phyloP scores from a whole-genome alignment of 139 green algal species.

The Coelastrella sp. region DNA sequence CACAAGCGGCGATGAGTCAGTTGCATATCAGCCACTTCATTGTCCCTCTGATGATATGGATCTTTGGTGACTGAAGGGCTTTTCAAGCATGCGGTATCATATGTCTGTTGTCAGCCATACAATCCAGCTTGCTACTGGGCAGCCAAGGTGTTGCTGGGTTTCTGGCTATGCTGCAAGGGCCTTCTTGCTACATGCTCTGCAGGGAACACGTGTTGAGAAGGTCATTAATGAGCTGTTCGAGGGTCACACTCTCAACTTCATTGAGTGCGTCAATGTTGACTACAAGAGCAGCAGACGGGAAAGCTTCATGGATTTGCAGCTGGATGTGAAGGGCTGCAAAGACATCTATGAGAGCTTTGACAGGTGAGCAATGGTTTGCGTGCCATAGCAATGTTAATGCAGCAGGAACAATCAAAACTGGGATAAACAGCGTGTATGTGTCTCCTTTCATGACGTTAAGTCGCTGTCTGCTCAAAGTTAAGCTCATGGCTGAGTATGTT shows the following conservation, averaged over 20 bases:
- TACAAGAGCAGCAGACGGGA: conserved; percentile 86
- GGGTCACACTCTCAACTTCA: conserved; percentile 89
- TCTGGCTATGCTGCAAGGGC: background rate
- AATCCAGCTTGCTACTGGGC: background rate
- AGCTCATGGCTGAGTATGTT: too few species aligned
- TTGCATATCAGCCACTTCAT: too few species aligned
- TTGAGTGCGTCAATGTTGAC: conserved; percentile 96
- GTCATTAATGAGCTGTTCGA: conserved; percentile 96
- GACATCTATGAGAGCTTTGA: conserved; percentile 87
- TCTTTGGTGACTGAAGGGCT: too few species aligned
- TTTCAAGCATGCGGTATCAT: too few species aligned
- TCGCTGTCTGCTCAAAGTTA: too few species aligned
- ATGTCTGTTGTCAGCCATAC: too few species aligned
- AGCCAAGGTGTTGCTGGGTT: background rate
- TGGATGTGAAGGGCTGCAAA: conserved; percentile 96
- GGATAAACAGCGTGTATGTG: too few species aligned
- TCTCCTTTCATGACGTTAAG: too few species aligned
- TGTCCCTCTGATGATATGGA: too few species aligned
- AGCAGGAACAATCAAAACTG: too few species aligned
- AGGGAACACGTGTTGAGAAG: conserved; percentile 92
- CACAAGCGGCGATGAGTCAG: too few species aligned
- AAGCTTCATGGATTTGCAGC: conserved; percentile 91
- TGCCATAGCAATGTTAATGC: too few species aligned
- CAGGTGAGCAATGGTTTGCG: conserved; percentile 46
- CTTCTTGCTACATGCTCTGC: conserved; percentile 23